phyloP scores from a whole-genome alignment of 1,284 basidiomycete genomes.

The Porogramme epimiltina region DNA sequence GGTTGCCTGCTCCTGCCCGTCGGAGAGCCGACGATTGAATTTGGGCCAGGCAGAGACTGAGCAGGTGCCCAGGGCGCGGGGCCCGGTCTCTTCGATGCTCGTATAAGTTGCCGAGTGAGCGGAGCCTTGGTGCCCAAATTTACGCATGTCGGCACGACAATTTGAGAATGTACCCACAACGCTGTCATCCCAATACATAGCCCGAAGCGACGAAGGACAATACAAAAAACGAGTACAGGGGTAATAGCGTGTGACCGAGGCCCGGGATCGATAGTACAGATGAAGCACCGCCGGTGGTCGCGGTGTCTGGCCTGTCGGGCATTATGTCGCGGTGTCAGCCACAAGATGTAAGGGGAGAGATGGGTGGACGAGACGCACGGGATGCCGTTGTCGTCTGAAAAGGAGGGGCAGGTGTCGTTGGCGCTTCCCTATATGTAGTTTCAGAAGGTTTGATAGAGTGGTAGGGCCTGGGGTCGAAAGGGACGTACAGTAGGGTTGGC shows the following conservation, averaged over 20 bases:
- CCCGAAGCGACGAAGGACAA: slow-evolving; percentile 9
- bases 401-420: slow-evolving; percentile 68
- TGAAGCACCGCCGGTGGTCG: slow-evolving; percentile 8
- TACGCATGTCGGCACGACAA: too few relatives aligned
- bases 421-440: slow-evolving; percentile 39
- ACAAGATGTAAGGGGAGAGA: neutral
- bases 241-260: slow-evolving; percentile 8
- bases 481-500: slow-evolving; percentile 55
- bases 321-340: too few relatives aligned
- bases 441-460: too few relatives aligned
- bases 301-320: slow-evolving; percentile 8
- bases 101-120: too few relatives aligned
- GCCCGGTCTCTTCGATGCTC: too few relatives aligned
- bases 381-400: slow-evolving; percentile 65
- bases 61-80: too few relatives aligned
- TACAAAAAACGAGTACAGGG: slow-evolving; percentile 19
- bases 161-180: neutral
- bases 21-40: too few relatives aligned
- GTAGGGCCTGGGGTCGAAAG: too few relatives aligned
- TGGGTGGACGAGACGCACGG: slow-evolving; percentile 49
- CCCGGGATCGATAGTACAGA: slow-evolving; percentile 2
- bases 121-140: too few relatives aligned
- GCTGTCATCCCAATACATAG: slow-evolving; percentile 8
- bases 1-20: too few relatives aligned
- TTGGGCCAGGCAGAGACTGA: too few relatives aligned